A percentile compares a stretch with the other conserved stretches of the same genome.
Evolutionary conservation across 805 yeast genomes (phyloP).

Genomic region (Ogataea corticis): DNA sequence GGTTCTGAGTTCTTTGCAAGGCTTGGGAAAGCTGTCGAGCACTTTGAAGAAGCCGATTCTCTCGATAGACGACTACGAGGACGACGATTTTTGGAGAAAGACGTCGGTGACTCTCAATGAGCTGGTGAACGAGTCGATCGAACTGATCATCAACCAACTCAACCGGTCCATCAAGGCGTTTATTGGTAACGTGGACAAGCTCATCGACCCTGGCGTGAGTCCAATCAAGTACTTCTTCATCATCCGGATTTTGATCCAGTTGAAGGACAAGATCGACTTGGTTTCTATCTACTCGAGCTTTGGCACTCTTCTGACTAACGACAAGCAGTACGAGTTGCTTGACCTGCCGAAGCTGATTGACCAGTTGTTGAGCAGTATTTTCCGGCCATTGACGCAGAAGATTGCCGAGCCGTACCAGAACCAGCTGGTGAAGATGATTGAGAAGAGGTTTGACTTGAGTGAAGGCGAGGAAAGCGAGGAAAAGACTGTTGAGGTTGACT

Average conservation of each 20-base stretch:
- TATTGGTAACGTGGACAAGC: constrained; percentile 12
- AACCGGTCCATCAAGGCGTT: constrained; percentile 21
- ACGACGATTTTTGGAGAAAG: constrained; percentile 33
- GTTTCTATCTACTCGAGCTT: constrained; percentile 15
- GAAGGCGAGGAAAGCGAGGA: too few relatives aligned
- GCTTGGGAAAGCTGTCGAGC: constrained; percentile 20
- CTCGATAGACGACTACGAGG: constrained; percentile 38
- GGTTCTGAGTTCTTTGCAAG: constrained; percentile 21
- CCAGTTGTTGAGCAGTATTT: constrained; percentile 15
- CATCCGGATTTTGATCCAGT: constrained; percentile 26
- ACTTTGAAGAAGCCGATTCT: constrained; percentile 31
- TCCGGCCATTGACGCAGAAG: constrained; percentile 13
- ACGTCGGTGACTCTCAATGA: constrained; percentile 13
- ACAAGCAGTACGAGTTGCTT: constrained; percentile 10
- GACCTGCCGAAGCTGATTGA: constrained; percentile 16
- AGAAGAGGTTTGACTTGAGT: constrained; percentile 11
- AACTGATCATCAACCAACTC: constrained; percentile 13
- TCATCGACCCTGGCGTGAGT: constrained; percentile 3
- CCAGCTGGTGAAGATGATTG: constrained; percentile 12
- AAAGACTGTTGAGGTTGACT: neutral
- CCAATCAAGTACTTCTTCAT: constrained; percentile 26
- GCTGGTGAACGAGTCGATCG: constrained; percentile 20
- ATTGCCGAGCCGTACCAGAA: constrained; percentile 11
- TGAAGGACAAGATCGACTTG: constrained; percentile 26
- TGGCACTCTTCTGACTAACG: constrained; percentile 5